Evolutionary conservation across 768 basidiomycete species (phyloP), one percentile per base, ranked within the genome.

Genomic region (Tylopilus rubrobrunneus): DNA sequence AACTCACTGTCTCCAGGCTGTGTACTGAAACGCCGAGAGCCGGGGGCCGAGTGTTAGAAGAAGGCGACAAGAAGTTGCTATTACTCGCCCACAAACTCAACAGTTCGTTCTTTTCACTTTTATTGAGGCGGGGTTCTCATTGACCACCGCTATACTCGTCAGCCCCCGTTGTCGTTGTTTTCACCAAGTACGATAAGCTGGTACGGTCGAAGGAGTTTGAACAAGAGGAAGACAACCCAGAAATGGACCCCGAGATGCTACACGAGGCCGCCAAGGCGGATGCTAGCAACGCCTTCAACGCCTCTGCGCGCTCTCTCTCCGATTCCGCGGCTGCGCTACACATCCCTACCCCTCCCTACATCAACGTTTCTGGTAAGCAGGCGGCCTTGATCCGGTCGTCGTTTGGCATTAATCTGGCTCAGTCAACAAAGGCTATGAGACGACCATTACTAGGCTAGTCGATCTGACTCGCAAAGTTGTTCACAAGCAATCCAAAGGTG

Each of bases 121-220:
- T 39, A 14, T 15, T 9, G 15, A 25, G 10, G 19, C 9, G 36
- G 36, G 36, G 9, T 17, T 2, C 12, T 17, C 36, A 36, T 17
- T 36, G 14, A 36, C 12, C 15, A 36, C 14, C 25, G 0, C 25
- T 5, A 25, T 25, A 5, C 36, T 4, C 15, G 2, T 36, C 42
- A 56, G 55, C 34, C 5, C 55, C 50, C 1, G 45, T 56, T 6
- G 50, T 56, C 8, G 27, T 56, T n/a, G 41, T 52, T 10, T 56
- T 56, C 40, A 56, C 50, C 3, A 52, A 56, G 45, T 56, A 52
- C 9, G 55, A 56, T 52, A 2, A 19, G 19, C 45, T 56, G 2
- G 45, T 47, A 15, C 34, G 14, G 17, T 52, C 50, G 15, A 56
- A 56, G 41, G 10, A 23, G 17, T 23, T 46, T 8, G 45, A 25